Base-by-base conservation (phyloP, 1,284 basidiomycete genomes). In the Stygiomarasmius scandens region DNA sequence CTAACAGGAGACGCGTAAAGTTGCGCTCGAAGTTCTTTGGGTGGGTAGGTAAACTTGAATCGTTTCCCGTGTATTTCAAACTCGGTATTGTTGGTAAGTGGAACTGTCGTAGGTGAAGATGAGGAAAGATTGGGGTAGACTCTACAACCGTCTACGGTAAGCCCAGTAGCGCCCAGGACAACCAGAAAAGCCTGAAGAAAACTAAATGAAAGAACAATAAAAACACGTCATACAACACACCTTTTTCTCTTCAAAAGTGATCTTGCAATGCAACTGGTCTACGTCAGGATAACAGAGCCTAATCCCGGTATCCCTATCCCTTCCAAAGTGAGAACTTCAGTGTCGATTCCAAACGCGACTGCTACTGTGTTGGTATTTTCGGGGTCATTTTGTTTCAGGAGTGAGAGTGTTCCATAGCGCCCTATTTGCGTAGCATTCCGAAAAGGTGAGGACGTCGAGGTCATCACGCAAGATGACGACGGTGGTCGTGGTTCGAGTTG, bases 321-420 rank as follows among this genome's bases (percentile, higher is more conserved):
- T 77, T 44, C 89, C 88, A 69, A 90, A 0, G 87, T 87, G 51
- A 89, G 73, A 52, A 81, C 75, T 25, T 84, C 79, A 4, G 83
- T 78, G 71, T 91, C 88, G 64, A 91, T 84, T 11, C 87, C 87
- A 62, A 87, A 91, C 0, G 85, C 78, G 1, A 87, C 84, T 27
- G 89, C 73, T 9, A 79, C 70, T 2, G 69, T 70, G 46, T 79
- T 69, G n/a, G n/a, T n/a, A n/a, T n/a, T n/a, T n/a, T n/a, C n/a
- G 2, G 74, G n/a, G n/a, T n/a, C 76, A 44, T 74, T 71, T 4
- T 74, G 72, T 12, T 32, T 74, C 9, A 75, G 70, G 61, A 36
- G 24, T 19, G 50, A 52, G 34, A 34, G 32, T 16, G 12, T 49
- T 12, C 29, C 29, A 12, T 32, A 32, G 5, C 29, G 29, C 12